A percentile compares a stretch with the other conserved stretches of the same genome.
Evolutionary conservation across 495 filamentous ascomycete species (phyloP).

Genomic region (Evernia prunastri): DNA sequence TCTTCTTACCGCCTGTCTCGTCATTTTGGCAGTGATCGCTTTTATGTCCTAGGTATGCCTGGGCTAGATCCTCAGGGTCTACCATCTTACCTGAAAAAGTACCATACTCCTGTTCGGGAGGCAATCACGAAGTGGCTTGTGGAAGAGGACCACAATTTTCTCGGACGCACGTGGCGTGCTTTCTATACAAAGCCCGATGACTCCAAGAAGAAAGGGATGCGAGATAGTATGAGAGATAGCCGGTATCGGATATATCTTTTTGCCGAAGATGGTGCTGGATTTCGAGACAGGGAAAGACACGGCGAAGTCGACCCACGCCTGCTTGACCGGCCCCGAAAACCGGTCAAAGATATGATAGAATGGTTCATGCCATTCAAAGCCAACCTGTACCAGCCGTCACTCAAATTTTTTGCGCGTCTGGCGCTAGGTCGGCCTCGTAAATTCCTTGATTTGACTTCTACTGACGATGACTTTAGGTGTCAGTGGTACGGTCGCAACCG

Average conservation of each 20-base stretch:
- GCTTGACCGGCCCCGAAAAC: slow-evolving; percentile 34
- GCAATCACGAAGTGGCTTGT: slow-evolving; percentile 40
- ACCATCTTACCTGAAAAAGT: slow-evolving; percentile 32
- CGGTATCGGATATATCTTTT: slow-evolving; percentile 47
- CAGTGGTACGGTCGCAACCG: slow-evolving; percentile 44
- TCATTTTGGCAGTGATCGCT: slow-evolving; percentile 45
- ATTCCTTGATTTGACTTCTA: not conserved
- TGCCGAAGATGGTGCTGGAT: slow-evolving; percentile 45
- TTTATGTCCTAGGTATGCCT: slow-evolving; percentile 40
- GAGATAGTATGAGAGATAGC: slow-evolving; percentile 13
- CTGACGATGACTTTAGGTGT: slow-evolving; percentile 24
- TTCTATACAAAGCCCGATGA: slow-evolving; percentile 42
- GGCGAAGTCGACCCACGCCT: slow-evolving; percentile 27
- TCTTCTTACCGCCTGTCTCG: slow-evolving; percentile 43
- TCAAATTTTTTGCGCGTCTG: slow-evolving; percentile 49
- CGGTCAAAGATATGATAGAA: slow-evolving; percentile 40
- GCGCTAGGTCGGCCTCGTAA: slow-evolving; percentile 32
- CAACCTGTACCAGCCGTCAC: slow-evolving; percentile 41
- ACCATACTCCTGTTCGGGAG: slow-evolving; percentile 33
- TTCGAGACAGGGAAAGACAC: slow-evolving; percentile 21
- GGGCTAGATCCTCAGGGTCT: slow-evolving; percentile 31
- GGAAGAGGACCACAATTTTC: slow-evolving; percentile 36
- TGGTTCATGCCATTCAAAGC: slow-evolving; percentile 42
- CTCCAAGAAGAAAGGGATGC: slow-evolving; percentile 30
- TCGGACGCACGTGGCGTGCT: slow-evolving; percentile 43